Evolutionary conservation across 176 grass and related monocot species (phyloP).

Genomic region (Pontederia crassipes): DNA sequence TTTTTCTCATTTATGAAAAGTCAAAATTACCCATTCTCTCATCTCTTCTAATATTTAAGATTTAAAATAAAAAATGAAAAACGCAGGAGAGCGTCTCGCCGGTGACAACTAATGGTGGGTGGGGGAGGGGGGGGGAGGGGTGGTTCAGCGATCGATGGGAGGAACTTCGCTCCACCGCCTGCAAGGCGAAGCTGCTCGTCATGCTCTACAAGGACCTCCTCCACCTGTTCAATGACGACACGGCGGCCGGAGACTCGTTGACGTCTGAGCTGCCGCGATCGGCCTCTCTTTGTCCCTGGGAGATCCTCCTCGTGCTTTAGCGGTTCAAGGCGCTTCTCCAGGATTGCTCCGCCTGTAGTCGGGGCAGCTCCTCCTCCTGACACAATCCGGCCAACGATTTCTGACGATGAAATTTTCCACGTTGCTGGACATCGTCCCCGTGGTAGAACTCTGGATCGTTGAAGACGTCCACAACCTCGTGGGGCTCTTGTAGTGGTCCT

Average conservation of each 20-base stretch:
- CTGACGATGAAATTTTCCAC: slow-evolving; percentile 64
- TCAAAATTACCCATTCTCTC: no score
- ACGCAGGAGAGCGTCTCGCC: no score
- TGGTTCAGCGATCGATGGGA: no score
- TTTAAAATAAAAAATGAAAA: no score
- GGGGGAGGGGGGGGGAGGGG: no score
- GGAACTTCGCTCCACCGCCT: slow-evolving; percentile 39
- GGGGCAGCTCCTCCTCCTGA: slow-evolving; percentile 55
- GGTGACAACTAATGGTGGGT: no score
- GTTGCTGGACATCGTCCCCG: slow-evolving; percentile 69
- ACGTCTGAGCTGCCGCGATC: slow-evolving; percentile 34
- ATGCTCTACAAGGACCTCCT: slow-evolving; percentile 70
- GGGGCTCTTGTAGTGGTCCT: slow-evolving; percentile 39
- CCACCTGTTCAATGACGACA: neutral
- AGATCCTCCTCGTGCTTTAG: slow-evolving; percentile 79
- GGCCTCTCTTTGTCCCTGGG: slow-evolving; percentile 66
- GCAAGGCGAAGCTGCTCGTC: slow-evolving; percentile 46
- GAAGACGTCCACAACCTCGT: slow-evolving; percentile 66
- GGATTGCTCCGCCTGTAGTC: slow-evolving; percentile 60
- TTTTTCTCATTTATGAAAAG: no score
- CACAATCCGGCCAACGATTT: slow-evolving; percentile 46
- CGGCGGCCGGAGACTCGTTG: neutral
- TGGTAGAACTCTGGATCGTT: slow-evolving; percentile 44
- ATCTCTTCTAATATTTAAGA: no score
- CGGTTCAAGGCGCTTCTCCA: slow-evolving; percentile 54